These are phyloP conservation scores for Candida morakotiae DNA, from an alignment of 805 yeast genomes.

Conservation along the genomic window DNA sequence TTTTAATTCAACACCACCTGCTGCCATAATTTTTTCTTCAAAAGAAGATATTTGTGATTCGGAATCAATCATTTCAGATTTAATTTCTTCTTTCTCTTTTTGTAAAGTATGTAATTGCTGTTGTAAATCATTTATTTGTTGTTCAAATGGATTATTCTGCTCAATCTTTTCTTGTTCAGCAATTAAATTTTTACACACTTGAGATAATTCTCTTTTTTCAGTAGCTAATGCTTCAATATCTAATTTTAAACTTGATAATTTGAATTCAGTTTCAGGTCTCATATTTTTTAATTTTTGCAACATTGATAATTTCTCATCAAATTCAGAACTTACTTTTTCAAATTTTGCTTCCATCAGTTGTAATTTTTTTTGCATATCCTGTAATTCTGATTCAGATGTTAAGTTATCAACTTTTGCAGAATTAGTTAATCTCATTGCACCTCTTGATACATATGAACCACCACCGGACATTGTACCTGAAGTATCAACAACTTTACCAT, in stretches of 20 bases:
- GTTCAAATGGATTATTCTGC: conserved; percentile 25
- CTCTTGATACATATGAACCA: conserved; percentile 65
- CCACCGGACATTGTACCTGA: conserved; percentile 98
- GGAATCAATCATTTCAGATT: conserved; percentile 50
- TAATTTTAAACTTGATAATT: conserved; percentile 52
- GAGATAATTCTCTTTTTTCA: conserved; percentile 48
- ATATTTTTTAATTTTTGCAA: conserved; percentile 57
- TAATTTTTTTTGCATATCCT: conserved; percentile 49
- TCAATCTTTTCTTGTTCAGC: conserved; percentile 31
- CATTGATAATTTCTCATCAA: conserved; percentile 55
- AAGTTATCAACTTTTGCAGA: conserved; percentile 29
- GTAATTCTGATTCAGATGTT: conserved; percentile 51
- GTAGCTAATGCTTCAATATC: conserved; percentile 60
- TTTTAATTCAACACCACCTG: conserved; percentile 85
- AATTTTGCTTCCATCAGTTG: conserved; percentile 50
- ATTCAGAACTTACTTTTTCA: conserved; percentile 46
- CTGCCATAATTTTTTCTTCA: conserved; percentile 77
- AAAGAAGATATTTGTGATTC: conserved; percentile 55
- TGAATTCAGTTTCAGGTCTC: conserved; percentile 64
- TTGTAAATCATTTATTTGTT: conserved; percentile 35
- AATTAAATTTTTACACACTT: conserved; percentile 39
- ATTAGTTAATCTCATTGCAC: conserved; percentile 63
- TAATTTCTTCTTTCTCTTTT: conserved; percentile 28
- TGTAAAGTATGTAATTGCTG: conserved; percentile 15
- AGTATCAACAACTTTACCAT: conserved; percentile 86